phyloP scores from a whole-genome alignment of 805 yeast genomes.

The Ogataea naganishii region DNA sequence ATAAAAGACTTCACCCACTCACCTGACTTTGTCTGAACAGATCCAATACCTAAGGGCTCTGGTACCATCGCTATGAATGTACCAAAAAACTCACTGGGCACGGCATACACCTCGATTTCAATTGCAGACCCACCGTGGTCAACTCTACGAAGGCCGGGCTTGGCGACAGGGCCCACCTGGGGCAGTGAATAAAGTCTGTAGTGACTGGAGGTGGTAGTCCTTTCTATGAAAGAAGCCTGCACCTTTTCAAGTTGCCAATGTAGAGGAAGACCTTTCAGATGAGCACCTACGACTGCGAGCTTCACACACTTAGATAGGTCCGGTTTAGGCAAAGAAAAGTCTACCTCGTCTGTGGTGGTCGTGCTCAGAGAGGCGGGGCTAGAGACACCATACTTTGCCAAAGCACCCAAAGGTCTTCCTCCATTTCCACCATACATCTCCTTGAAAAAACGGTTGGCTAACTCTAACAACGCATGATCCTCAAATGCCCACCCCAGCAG shows the following conservation, averaged over 20 bases:
- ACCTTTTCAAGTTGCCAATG: constrained; percentile 92
- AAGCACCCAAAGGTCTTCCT: constrained; percentile 49
- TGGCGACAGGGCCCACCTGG: constrained; percentile 68
- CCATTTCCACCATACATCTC: constrained; percentile 29
- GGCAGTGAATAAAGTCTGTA: constrained; percentile 83
- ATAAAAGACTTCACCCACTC: constrained; percentile 87
- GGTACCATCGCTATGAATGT: constrained; percentile 83
- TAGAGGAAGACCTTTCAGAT: constrained; percentile 76
- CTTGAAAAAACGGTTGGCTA: constrained; percentile 66
- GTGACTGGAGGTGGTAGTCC: constrained; percentile 60
- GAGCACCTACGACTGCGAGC: constrained; percentile 96
- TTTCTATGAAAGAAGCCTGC: constrained; percentile 59
- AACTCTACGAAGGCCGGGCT: constrained; percentile 84
- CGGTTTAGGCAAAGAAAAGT: constrained; percentile 35
- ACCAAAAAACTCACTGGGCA: constrained; percentile 75
- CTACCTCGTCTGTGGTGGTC: constrained; percentile 48
- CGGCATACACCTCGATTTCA: constrained; percentile 72
- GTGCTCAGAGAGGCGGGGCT: too few species aligned
- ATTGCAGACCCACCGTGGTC: constrained; percentile 47
- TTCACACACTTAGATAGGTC: constrained; percentile 37
- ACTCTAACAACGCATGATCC: constrained; percentile 80
- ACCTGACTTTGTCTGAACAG: constrained; percentile 76
- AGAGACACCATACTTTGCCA: constrained; percentile 12
- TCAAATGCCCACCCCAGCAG: constrained; percentile 73
- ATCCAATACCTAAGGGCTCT: constrained; percentile 91